Percentiles rank a stretch among this genome's conserved stretches.
Conservation (phyloP, 2,329 filamentous ascomycete species). For the Dactylonectria estremocensis region DNA sequence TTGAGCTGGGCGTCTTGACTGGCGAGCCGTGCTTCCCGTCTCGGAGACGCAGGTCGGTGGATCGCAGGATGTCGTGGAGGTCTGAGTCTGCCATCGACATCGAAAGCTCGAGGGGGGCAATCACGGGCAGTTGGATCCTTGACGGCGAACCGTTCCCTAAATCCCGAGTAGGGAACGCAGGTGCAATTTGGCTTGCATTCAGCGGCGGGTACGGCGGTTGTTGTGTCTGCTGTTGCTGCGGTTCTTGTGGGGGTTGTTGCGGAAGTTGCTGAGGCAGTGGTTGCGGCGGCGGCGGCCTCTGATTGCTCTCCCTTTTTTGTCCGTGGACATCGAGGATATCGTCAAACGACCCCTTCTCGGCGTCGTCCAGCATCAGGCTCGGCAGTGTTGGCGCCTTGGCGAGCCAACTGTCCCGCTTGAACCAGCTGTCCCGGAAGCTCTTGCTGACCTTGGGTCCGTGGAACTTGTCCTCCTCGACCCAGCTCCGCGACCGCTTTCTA, state of each 20-base stretch:
- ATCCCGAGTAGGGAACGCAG: slow-evolving; percentile 36
- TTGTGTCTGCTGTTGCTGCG: background rate
- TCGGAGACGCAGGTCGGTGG: slow-evolving; percentile 67
- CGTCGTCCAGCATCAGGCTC: slow-evolving; percentile 44
- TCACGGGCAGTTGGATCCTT: slow-evolving; percentile 32
- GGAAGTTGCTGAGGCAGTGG: background rate
- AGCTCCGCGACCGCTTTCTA: slow-evolving; percentile 52
- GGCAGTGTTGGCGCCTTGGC: slow-evolving; percentile 57
- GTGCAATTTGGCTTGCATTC: slow-evolving; percentile 41
- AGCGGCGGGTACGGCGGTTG: slow-evolving; percentile 21
- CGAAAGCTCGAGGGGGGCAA: slow-evolving; percentile 42
- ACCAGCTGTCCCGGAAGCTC: slow-evolving; percentile 47
- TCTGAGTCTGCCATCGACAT: slow-evolving; percentile 61
- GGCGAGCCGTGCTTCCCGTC: slow-evolving; percentile 55
- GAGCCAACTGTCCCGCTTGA: slow-evolving; percentile 54
- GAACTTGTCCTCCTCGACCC: slow-evolving; percentile 68
- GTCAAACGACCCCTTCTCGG: slow-evolving; percentile 40
- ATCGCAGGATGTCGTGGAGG: slow-evolving; percentile 66
- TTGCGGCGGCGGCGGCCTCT: background rate
- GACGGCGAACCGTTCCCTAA: slow-evolving; percentile 28
- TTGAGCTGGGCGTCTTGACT: slow-evolving; percentile 47
- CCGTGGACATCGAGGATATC: slow-evolving; percentile 35
- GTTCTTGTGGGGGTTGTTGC: background rate
- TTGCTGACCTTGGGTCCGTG: slow-evolving; percentile 62
- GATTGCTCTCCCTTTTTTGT: slow-evolving; percentile 34